Conservation (phyloP, 2,329 filamentous ascomycete species). For the Herpotrichia juniperi region DNA sequence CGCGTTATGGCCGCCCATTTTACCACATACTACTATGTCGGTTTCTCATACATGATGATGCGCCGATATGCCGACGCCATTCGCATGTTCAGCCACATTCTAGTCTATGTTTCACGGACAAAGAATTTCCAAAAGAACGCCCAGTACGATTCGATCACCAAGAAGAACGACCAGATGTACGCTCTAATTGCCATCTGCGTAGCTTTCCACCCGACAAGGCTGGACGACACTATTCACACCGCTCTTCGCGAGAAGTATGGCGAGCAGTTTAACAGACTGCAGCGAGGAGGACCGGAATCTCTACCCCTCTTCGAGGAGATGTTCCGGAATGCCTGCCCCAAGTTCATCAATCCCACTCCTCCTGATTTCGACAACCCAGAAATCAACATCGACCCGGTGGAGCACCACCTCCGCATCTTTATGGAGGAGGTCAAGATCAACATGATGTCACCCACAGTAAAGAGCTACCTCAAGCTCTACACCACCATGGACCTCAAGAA, state of each 20-base stretch:
- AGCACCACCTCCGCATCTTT: slow-evolving; percentile 97
- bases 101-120: slow-evolving; percentile 96
- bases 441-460: slow-evolving; percentile 96
- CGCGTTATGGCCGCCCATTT: slow-evolving; percentile 99
- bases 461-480: slow-evolving; percentile 98
- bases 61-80: slow-evolving; percentile 98
- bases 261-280: slow-evolving; percentile 95
- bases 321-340: slow-evolving; percentile 96
- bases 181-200: slow-evolving; percentile 98
- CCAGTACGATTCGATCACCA: slow-evolving; percentile 97
- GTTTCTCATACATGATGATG: slow-evolving; percentile 99
- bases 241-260: slow-evolving; percentile 98
- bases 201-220: slow-evolving; percentile 92
- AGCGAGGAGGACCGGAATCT: slow-evolving; percentile 92
- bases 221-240: slow-evolving; percentile 99
- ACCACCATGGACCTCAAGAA: slow-evolving; percentile 99
- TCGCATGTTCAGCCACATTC: slow-evolving; percentile 99
- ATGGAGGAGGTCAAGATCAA: slow-evolving; percentile 99
- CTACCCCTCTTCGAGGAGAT: slow-evolving; percentile 98
- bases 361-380: slow-evolving; percentile 98
- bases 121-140: slow-evolving; percentile 99
- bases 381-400: slow-evolving; percentile 93
- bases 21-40: slow-evolving; percentile 99
- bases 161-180: slow-evolving; percentile 99
- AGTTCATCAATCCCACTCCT: slow-evolving; percentile 97